A percentile compares a stretch with the other conserved stretches of the same genome.
phyloP scores from a whole-genome alignment of 1,139 yeast genomes.

The Magnusiomyces paraingens region DNA sequence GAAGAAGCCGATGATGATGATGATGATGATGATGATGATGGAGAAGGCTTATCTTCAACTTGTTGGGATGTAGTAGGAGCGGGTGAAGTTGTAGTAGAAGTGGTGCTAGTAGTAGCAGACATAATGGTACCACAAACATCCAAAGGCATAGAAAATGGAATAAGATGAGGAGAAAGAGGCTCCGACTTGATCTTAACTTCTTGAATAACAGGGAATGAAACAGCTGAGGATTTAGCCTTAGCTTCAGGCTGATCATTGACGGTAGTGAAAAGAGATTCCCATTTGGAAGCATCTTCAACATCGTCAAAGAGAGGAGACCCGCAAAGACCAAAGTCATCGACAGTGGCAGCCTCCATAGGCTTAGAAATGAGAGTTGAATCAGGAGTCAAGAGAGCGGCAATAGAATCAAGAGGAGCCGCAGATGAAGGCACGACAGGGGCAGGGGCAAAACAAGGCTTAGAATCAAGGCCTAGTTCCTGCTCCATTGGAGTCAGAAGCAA shows the following conservation, averaged over 20 bases:
- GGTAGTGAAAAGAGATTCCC: constrained; percentile 16
- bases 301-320: constrained; percentile 33
- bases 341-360: constrained; percentile 21
- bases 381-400: constrained; percentile 16
- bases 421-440: too few species aligned
- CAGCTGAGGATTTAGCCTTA: constrained; percentile 5
- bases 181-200: constrained; percentile 9
- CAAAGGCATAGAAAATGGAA: not conserved
- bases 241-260: constrained; percentile 5
- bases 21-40: not conserved
- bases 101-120: too few species aligned
- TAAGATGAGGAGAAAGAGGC: constrained; percentile 8
- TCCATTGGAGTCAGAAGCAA: constrained; percentile 9
- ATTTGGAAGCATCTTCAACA: constrained; percentile 18
- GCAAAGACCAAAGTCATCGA: constrained; percentile 18
- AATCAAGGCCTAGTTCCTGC: constrained; percentile 21
- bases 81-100: not conserved
- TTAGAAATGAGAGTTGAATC: constrained; percentile 30
- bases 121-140: not conserved
- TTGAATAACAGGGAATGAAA: not conserved
- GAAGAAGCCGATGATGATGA: not conserved
- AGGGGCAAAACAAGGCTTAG: too few species aligned
- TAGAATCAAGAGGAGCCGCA: not conserved
- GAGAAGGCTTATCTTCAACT: too few species aligned
- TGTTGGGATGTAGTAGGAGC: not conserved